Evolutionary conservation across 441 rosid species (phyloP).

Genomic region (Gossypium trilobum): DNA sequence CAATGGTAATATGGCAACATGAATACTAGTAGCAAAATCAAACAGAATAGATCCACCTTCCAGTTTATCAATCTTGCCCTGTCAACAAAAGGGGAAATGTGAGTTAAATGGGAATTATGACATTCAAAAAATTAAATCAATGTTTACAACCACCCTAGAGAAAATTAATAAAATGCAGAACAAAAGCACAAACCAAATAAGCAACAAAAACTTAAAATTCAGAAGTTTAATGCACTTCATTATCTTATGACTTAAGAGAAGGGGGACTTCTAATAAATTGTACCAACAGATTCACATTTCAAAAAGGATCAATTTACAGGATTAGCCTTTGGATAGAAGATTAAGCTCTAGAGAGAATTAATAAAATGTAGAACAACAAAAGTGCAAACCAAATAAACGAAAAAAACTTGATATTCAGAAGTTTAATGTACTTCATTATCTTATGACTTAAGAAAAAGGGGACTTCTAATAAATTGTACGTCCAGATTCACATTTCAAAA

Average conservation of each 20-base stretch:
- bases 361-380: background rate
- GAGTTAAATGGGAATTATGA: background rate
- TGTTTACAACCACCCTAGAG: background rate
- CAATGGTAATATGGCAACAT: slow-evolving; percentile 95
- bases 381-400: background rate
- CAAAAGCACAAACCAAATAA: slow-evolving; percentile 1
- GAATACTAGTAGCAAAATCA: slow-evolving; percentile 84
- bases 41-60: slow-evolving; percentile 90
- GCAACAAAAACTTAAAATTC: background rate
- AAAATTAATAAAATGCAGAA: background rate
- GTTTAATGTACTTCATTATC: background rate
- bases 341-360: background rate
- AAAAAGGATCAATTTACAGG: background rate
- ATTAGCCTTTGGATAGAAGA: background rate
- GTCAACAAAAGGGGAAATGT: slow-evolving; percentile 13
- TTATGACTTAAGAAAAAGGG: background rate
- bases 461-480: background rate
- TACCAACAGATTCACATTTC: background rate
- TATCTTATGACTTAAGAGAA: background rate
- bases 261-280: background rate
- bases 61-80: slow-evolving; percentile 95
- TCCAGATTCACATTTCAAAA: background rate
- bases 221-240: background rate
- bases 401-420: background rate
- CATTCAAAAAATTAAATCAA: background rate